These are phyloP conservation scores for Paraphoma chrysanthemicola DNA, from an alignment of 2,329 filamentous ascomycete genomes.

Conservation along the genomic window DNA sequence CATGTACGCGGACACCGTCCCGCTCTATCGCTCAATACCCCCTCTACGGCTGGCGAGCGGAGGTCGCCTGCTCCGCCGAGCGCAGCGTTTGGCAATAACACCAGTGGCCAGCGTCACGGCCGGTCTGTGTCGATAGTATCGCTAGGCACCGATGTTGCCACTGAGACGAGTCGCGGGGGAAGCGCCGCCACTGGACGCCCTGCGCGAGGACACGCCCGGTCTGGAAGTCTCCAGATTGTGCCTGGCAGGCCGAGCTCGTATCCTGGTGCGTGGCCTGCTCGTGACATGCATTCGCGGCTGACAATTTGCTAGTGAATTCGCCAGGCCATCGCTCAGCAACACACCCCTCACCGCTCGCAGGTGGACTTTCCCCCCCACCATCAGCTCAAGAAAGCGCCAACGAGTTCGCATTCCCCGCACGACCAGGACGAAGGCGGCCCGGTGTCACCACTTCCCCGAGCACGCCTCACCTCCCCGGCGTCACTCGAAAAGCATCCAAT, in stretches of 20 bases:
- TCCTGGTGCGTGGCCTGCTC: constrained; percentile 29
- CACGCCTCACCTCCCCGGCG: constrained; percentile 49
- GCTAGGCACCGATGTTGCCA: constrained; percentile 52
- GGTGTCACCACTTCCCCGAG: constrained; percentile 47
- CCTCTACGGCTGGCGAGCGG: constrained; percentile 38
- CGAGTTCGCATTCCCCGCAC: constrained; percentile 39
- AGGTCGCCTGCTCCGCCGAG: constrained; percentile 30
- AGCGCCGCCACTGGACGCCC: constrained; percentile 52
- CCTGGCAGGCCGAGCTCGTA: constrained; percentile 52
- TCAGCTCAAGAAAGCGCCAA: constrained; percentile 29
- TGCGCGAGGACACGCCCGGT: constrained; percentile 73
- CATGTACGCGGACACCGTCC: constrained; percentile 68
- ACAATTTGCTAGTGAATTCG: constrained; percentile 34
- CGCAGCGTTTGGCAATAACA: constrained; percentile 32
- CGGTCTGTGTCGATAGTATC: constrained; percentile 60
- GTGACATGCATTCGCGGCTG: constrained; percentile 13
- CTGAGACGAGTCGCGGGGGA: constrained; percentile 37
- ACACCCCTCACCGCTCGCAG: constrained; percentile 53
- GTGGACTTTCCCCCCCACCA: constrained; percentile 48
- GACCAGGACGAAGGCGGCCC: constrained; percentile 35
- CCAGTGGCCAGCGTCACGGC: constrained; percentile 46
- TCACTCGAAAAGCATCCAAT: constrained; percentile 49
- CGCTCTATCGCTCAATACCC: constrained; percentile 66
- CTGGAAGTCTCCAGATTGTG: constrained; percentile 80
- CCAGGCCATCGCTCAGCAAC: constrained; percentile 40